A percentile compares a stretch with the other conserved stretches of the same genome.
phyloP scores from a whole-genome alignment of 345 rosid genomes.

The Eucalyptus sp. region DNA sequence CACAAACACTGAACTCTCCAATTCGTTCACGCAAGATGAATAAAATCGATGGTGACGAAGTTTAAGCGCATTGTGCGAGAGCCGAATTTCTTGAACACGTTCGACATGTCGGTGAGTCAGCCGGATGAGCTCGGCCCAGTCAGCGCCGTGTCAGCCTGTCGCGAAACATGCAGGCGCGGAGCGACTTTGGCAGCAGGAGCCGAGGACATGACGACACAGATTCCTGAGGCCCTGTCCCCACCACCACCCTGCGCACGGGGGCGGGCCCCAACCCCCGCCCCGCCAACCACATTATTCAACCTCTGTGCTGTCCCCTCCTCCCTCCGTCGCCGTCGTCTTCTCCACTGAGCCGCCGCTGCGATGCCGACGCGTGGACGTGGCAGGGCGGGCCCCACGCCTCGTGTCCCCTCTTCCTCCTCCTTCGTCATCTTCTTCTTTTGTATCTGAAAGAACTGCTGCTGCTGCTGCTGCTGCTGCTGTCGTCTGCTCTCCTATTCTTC shows the following conservation, averaged over 20 bases:
- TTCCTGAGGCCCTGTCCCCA: neutral
- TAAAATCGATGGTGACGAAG: neutral
- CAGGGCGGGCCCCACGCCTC: neutral
- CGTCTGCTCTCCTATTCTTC: neutral
- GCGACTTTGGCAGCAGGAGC: neutral
- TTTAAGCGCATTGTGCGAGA: neutral
- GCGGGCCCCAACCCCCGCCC: neutral
- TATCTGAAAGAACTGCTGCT: neutral
- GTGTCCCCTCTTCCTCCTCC: neutral
- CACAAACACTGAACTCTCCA: neutral
- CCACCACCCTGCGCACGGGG: neutral
- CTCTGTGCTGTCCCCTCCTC: neutral
- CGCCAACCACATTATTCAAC: neutral
- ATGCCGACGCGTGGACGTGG: neutral
- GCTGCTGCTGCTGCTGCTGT: neutral
- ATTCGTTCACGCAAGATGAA: neutral
- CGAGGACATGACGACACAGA: neutral
- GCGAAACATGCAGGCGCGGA: neutral
- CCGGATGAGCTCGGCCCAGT: neutral
- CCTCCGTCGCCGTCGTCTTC: neutral
- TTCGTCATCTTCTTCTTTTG: neutral
- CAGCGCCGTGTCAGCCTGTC: neutral
- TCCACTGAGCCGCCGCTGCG: neutral
- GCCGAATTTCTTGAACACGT: neutral
- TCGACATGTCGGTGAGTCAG: neutral